These are phyloP conservation scores for Gliomastix tumulicola DNA, from an alignment of 2,329 filamentous ascomycete genomes.

Conservation along the genomic window DNA sequence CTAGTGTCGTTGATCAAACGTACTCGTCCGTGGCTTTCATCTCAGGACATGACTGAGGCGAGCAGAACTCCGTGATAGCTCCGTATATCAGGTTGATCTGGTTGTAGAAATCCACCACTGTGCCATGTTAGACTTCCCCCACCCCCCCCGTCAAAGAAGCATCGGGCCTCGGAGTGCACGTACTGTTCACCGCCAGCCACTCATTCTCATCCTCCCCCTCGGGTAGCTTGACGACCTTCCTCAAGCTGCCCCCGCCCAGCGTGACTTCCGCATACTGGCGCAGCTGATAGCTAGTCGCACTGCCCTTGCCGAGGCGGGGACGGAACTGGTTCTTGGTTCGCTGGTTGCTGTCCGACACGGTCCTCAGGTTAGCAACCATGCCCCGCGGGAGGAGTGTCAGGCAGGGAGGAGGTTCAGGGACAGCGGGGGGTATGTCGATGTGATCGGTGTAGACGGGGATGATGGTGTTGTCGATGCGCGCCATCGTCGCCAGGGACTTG, in stretches of 20 bases:
- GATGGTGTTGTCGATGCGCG: slow-evolving; percentile 18
- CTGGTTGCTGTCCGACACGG: slow-evolving; percentile 57
- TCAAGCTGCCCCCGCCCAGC: slow-evolving; percentile 84
- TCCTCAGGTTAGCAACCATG: slow-evolving; percentile 19
- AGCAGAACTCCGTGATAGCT: slow-evolving; percentile 98
- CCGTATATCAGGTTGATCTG: slow-evolving; percentile 99
- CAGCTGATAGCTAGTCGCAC: slow-evolving; percentile 81
- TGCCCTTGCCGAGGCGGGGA: slow-evolving; percentile 81
- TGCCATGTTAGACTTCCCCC: not conserved
- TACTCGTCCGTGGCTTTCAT: slow-evolving; percentile 99
- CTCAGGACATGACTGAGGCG: slow-evolving; percentile 91
- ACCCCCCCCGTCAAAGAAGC: not conserved
- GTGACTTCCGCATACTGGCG: slow-evolving; percentile 98
- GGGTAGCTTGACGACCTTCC: slow-evolving; percentile 93
- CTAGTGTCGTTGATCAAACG: slow-evolving; percentile 14
- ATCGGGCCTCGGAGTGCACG: slow-evolving; percentile 14
- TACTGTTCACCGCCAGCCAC: slow-evolving; percentile 96
- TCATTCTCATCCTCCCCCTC: slow-evolving; percentile 97
- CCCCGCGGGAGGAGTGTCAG: slow-evolving; percentile 1
- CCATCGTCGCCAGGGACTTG: slow-evolving; percentile 21
- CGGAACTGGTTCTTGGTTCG: slow-evolving; percentile 88
- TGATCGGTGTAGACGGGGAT: slow-evolving; percentile 21
- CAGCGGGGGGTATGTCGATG: slow-evolving; percentile 4
- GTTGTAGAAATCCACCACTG: slow-evolving; percentile 99
- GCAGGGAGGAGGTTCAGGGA: slow-evolving; percentile 1